Percentiles rank a stretch among this genome's conserved stretches.
Conservation (phyloP, 345 rosid genomes). For the Conringia planisiliqua region DNA sequence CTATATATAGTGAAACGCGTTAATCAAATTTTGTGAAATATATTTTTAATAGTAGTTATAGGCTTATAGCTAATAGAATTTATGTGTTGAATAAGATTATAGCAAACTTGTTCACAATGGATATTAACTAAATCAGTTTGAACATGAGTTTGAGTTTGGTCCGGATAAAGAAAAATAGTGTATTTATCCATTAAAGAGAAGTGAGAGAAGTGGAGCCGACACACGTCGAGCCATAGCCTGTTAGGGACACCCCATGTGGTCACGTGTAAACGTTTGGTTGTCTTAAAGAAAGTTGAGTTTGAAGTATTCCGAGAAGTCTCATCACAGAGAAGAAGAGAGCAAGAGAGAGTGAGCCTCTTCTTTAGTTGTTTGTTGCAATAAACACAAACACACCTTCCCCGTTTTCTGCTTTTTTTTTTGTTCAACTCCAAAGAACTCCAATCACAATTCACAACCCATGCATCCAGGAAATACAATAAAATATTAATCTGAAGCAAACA, state of each 20-base stretch:
- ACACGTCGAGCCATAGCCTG: slow-evolving; percentile 20
- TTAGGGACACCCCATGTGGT: slow-evolving; percentile 32
- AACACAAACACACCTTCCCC: slow-evolving; percentile 38
- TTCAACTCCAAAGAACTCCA: not conserved
- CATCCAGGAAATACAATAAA: not conserved
- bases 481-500: not conserved
- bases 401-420: not conserved
- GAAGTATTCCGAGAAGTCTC: slow-evolving; percentile 22
- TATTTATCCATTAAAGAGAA: slow-evolving; percentile 4
- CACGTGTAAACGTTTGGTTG: slow-evolving; percentile 30
- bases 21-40: not conserved
- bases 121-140: too few species aligned
- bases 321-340: not conserved
- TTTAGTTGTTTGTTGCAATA: slow-evolving; percentile 34
- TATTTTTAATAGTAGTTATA: too few species aligned
- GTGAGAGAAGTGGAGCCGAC: slow-evolving; percentile 32
- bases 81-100: not conserved
- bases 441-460: slow-evolving; percentile 12
- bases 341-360: slow-evolving; percentile 18
- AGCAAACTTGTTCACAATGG: not conserved
- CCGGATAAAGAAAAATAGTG: not conserved
- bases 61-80: not conserved
- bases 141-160: not conserved
- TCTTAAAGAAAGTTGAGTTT: slow-evolving; percentile 13
- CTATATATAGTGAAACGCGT: not conserved